Percentiles rank a stretch among this genome's conserved stretches.
phyloP scores from a whole-genome alignment of 2,329 filamentous ascomycete species.

The Aspergillus transmontanensis region DNA sequence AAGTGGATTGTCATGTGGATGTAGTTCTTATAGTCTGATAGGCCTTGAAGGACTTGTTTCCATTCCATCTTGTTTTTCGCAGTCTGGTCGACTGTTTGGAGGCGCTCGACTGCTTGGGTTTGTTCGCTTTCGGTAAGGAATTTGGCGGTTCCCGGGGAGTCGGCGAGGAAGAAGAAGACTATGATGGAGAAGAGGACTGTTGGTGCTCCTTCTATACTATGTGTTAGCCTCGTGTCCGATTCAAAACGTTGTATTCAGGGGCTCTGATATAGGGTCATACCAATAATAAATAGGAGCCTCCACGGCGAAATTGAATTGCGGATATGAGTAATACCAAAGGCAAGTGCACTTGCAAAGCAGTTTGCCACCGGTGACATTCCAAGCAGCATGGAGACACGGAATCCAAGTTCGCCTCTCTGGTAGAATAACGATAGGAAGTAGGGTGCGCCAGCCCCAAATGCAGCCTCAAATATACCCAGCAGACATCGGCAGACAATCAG shows the following conservation, averaged over 20 bases:
- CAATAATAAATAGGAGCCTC: slow-evolving; percentile 53
- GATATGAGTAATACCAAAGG: slow-evolving; percentile 39
- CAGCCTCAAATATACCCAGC: slow-evolving; percentile 27
- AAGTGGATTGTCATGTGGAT: slow-evolving; percentile 43
- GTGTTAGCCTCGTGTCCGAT: not conserved
- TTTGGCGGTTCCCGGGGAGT: slow-evolving; percentile 46
- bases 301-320: slow-evolving; percentile 30
- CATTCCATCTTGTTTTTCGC: slow-evolving; percentile 30
- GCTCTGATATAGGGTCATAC: slow-evolving; percentile 16
- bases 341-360: slow-evolving; percentile 43
- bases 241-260: too few species aligned
- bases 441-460: slow-evolving; percentile 26
- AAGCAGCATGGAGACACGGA: slow-evolving; percentile 52
- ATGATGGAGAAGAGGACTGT: slow-evolving; percentile 45
- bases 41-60: slow-evolving; percentile 37
- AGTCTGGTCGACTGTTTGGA: slow-evolving; percentile 32
- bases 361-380: slow-evolving; percentile 42
- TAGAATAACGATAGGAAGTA: slow-evolving; percentile 53
- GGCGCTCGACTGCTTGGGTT: slow-evolving; percentile 53
- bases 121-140: slow-evolving; percentile 50
- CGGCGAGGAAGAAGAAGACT: slow-evolving; percentile 48
- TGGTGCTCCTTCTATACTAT: slow-evolving; percentile 38
- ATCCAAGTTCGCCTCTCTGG: slow-evolving; percentile 51
- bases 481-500: slow-evolving; percentile 25
- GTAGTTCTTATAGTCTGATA: slow-evolving; percentile 43